Evolutionary conservation across 2,329 filamentous ascomycete species (phyloP), one percentile per base, ranked within the genome.

Genomic region (Aspergillus felis): DNA sequence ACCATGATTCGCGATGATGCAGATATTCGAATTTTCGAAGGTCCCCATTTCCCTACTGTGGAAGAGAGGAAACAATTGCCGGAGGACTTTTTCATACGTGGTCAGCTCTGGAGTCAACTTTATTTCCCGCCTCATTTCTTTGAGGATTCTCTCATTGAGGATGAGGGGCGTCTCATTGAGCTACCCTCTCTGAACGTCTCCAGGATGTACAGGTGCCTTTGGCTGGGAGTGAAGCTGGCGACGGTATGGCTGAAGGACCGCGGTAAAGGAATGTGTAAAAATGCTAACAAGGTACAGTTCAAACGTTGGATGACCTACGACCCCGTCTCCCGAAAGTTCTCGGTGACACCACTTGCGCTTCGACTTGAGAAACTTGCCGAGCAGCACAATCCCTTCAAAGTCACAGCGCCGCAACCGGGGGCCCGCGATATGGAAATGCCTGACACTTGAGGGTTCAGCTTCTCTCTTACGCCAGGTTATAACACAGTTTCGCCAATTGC

Each of bases 1-100:
- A 77, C 76, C 10, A 71, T 86, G 24, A 68, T 78, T 28, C 76
- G 72, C 20, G 73, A 69, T 28, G 73, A 75, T 17, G 66, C 69
- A 1, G 66, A 68, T 57, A 71, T 68, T 61, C 61, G 58, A 41
- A 70, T 63, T 61, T 76, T 76, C 60, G 74, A 76, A 58, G 58
- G 66, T 57, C 56, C 69, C 42, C 57, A 67, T 0, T 82, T 84
- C 59, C 78, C 81, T 22, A 57, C 63, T 38, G 64, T 70, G 35
- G 72, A 76, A n/a, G 70, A 74, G 54, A 71, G 63, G 2, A 71
- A 75, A 9, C 82, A 84, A 51, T 64, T 87, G 1, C 79, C 82
- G 0, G 85, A 87, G 61, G 85, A 87, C 60, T 86, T 82, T 60
- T 65, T 79, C 1, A 79, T 86, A 7, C 78, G 83, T 25, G 85